These are phyloP conservation scores for Cadophora gregata DNA, from an alignment of 2,329 filamentous ascomycete genomes.

Conservation along the genomic window DNA sequence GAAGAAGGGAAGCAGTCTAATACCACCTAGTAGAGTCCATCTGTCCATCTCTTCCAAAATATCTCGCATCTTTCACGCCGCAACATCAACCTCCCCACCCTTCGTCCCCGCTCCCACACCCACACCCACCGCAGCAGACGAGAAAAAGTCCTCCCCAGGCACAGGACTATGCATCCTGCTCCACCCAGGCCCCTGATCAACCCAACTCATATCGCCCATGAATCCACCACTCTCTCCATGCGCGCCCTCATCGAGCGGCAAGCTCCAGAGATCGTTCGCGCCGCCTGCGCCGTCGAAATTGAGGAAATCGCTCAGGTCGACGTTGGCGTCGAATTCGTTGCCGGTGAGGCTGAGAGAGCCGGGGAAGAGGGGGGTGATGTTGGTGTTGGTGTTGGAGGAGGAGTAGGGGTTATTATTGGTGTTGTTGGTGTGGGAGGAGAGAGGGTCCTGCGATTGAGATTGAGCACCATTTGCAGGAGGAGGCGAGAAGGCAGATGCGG, in stretches of 20 bases:
- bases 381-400: neutral
- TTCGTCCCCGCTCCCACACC: neutral
- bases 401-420: neutral
- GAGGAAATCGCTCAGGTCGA: constrained; percentile 37
- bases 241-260: constrained; percentile 35
- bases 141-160: constrained; percentile 25
- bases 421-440: neutral
- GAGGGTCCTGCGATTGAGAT: neutral
- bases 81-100: neutral
- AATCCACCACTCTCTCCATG: constrained; percentile 40
- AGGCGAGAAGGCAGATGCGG: constrained; percentile 5
- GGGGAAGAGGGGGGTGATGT: neutral
- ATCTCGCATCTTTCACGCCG: neutral
- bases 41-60: neutral
- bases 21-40: neutral
- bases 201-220: constrained; percentile 39
- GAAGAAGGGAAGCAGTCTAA: too few species aligned
- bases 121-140: too few species aligned
- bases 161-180: constrained; percentile 33
- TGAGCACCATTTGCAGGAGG: neutral
- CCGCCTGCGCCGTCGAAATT: constrained; percentile 32
- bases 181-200: constrained; percentile 36
- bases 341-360: neutral
- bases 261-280: constrained; percentile 35
- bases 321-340: neutral